A percentile compares a stretch with the other conserved stretches of the same genome.
Conservation (phyloP, 2,329 filamentous ascomycete species). For the Fusarium ambrosium region DNA sequence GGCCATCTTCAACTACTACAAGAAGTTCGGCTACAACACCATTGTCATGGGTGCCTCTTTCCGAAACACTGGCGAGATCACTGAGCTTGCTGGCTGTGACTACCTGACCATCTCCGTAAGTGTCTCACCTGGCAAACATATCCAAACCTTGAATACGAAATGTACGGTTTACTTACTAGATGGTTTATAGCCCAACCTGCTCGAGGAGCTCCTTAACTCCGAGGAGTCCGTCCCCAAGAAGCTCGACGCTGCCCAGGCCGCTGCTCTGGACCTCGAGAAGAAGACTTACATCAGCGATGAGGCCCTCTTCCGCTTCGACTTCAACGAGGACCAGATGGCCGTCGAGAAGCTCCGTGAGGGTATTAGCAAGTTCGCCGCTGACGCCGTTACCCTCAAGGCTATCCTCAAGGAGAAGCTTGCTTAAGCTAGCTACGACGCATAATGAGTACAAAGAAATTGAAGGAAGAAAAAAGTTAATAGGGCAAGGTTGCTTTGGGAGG, state of each 20-base stretch:
- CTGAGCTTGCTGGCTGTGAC: constrained; percentile 96
- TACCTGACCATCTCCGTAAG: constrained; percentile 97
- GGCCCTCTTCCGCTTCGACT: constrained; percentile 94
- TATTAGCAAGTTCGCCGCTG: constrained; percentile 99
- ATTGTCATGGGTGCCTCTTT: constrained; percentile 99
- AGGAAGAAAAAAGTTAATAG: constrained; percentile 38
- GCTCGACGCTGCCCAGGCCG: constrained; percentile 79
- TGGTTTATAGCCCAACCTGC: constrained; percentile 79
- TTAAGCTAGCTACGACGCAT: constrained; percentile 48
- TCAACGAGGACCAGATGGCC: constrained; percentile 99
- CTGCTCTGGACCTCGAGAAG: constrained; percentile 83
- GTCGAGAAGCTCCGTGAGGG: constrained; percentile 99
- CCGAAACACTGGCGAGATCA: constrained; percentile 96
- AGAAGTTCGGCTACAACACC: constrained; percentile 99
- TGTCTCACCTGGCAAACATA: constrained; percentile 39
- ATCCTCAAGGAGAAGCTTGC: constrained; percentile 90
- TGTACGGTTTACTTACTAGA: constrained; percentile 34
- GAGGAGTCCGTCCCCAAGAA: constrained; percentile 88
- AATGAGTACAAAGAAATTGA: constrained; percentile 15
- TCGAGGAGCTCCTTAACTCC: constrained; percentile 94
- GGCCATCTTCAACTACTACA: constrained; percentile 99
- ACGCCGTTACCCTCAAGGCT: constrained; percentile 92
- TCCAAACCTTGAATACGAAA: not conserved
- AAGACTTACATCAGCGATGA: constrained; percentile 92
- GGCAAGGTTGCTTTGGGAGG: constrained; percentile 12